Conservation (phyloP, 75 land plant genomes). For the Selaginella tamariscina region DNA sequence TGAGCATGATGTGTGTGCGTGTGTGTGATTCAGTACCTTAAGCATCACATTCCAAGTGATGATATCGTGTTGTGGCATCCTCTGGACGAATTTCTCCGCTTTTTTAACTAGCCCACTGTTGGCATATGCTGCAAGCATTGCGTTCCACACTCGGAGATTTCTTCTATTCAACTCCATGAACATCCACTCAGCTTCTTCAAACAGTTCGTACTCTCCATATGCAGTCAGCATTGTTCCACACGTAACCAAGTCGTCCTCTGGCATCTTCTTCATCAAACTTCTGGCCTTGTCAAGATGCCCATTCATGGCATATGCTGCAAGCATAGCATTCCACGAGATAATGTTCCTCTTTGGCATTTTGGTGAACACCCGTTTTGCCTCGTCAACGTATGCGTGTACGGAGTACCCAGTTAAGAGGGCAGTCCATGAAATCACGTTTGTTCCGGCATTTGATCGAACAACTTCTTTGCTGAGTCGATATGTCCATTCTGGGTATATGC, state of each 20-base stretch:
- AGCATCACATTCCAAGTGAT: not conserved
- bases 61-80: not conserved
- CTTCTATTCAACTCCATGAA: not conserved
- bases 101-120: not conserved
- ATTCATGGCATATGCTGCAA: conserved; percentile 3
- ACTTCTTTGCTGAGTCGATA: not conserved
- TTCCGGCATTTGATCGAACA: not conserved
- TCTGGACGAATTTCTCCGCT: not conserved
- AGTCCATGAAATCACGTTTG: conserved; percentile 5
- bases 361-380: not conserved
- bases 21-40: no score
- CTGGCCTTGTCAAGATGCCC: conserved; percentile 5
- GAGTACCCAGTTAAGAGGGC: not conserved
- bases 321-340: conserved; percentile 1
- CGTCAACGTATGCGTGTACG: not conserved
- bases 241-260: not conserved
- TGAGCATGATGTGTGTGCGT: no score
- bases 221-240: not conserved
- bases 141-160: not conserved
- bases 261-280: not conserved
- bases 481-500: not conserved
- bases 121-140: not conserved
- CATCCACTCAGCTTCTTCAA: not conserved
- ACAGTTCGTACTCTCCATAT: not conserved
- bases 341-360: not conserved